Evolutionary conservation across 192 early-diverging fungal genomes (phyloP).

Genomic region (Linnemannia hyalina): DNA sequence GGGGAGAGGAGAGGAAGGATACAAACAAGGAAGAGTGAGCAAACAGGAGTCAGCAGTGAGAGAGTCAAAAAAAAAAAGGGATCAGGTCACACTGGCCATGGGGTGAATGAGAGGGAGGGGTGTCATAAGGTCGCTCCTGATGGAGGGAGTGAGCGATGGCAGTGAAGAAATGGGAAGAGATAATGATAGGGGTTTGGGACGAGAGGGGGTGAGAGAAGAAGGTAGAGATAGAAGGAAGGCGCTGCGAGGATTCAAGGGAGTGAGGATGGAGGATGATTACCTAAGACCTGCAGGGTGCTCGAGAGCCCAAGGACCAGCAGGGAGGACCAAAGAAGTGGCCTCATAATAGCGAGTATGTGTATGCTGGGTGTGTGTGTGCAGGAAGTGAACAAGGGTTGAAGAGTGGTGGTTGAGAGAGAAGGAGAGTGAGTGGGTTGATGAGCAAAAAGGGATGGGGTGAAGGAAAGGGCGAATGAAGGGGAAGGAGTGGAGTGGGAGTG

Average conservation of each 20-base stretch:
- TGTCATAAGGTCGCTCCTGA: not conserved
- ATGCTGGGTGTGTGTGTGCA: not conserved
- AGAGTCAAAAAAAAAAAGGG: not conserved
- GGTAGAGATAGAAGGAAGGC: not conserved
- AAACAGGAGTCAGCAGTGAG: not conserved
- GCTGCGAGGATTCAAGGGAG: not conserved
- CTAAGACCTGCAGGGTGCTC: conserved; percentile 19
- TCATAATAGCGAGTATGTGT: conserved; percentile 8
- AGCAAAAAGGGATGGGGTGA: not conserved
- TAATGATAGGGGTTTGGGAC: not conserved
- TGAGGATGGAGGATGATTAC: conserved; percentile 6
- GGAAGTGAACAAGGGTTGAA: not conserved
- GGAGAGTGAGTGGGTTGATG: not conserved
- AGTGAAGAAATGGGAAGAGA: not conserved
- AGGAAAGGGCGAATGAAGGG: not conserved
- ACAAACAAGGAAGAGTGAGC: not conserved
- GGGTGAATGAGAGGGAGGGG: not conserved
- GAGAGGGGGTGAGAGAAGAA: not conserved
- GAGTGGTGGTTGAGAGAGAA: not conserved
- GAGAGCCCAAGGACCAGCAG: conserved; percentile 38
- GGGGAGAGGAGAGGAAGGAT: not conserved
- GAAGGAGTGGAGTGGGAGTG: not conserved
- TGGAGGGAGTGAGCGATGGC: not conserved
- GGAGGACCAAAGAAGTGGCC: conserved; percentile 5
- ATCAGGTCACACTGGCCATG: not conserved